A percentile compares a stretch with the other conserved stretches of the same genome.
phyloP scores from a whole-genome alignment of 83 land plant genomes.

The Picea abies region DNA sequence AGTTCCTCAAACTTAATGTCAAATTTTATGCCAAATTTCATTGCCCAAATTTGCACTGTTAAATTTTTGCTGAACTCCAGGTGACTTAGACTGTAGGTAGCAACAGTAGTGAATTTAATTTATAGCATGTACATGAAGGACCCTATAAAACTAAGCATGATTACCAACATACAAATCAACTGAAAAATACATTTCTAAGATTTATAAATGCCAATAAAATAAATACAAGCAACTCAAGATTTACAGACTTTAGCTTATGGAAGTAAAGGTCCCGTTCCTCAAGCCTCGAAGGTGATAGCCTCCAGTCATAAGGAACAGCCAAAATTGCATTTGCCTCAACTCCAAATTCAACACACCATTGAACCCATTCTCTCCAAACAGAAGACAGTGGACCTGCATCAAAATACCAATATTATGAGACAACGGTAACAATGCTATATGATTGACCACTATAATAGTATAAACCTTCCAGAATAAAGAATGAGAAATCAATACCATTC shows the following conservation, averaged over 20 bases:
- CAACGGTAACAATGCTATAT: neutral
- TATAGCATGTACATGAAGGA: too few species aligned
- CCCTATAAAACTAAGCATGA: too few species aligned
- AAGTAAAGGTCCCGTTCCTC: slow-evolving; percentile 98
- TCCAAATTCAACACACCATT: slow-evolving; percentile 99
- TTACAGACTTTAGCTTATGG: slow-evolving; percentile 92
- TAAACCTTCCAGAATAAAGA: neutral
- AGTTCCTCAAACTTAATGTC: too few species aligned
- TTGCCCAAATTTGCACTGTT: too few species aligned
- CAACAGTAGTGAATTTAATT: too few species aligned
- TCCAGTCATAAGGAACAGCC: slow-evolving; percentile 99
- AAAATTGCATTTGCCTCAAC: slow-evolving; percentile 94
- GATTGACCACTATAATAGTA: neutral
- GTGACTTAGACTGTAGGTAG: too few species aligned
- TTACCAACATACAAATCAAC: too few species aligned
- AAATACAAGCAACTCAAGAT: neutral
- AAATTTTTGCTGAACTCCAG: too few species aligned
- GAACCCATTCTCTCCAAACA: slow-evolving; percentile 98
- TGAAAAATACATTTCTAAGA: neutral
- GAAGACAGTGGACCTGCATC: slow-evolving; percentile 92
- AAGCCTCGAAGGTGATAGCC: slow-evolving; percentile 82
- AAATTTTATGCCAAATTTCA: too few species aligned
- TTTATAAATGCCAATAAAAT: slow-evolving; percentile 1
- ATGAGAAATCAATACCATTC: neutral
- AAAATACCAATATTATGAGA: neutral